Base-by-base conservation (phyloP, 306 rosid genomes). In the Morella rubra region DNA sequence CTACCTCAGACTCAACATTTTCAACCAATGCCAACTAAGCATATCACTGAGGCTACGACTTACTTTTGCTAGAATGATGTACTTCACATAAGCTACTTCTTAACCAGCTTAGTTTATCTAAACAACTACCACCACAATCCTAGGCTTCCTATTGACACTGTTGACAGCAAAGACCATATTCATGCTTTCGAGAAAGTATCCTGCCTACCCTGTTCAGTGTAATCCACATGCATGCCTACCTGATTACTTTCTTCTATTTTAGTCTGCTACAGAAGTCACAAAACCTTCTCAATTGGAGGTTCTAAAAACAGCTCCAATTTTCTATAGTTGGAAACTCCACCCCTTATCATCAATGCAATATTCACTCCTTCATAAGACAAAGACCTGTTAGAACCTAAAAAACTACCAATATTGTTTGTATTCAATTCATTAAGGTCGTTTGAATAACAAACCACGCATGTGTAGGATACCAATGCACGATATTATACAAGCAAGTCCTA, bases 381-480 rank as follows among this genome's bases (percentile, higher is more conserved):
- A 61, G 19, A 8, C 45, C 20, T 61, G 32, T 22, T 22, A 2
- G 44, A 61, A 14, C 45, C 9, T 6, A 65, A 65, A 65, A 32
- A 62, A 19, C 46, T n/a, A 62, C 15, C 45, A n/a, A 62, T 37
- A 37, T 62, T 62, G 6, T 15, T 37, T 62, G 6, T 37, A 62
- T 12, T 6, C 6, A 37, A 6, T 55, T 27, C 22, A 55, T 55
- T 55, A 19, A 55, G 61, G 61, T 7, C 61, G 8, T 55, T 13
- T 0, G 4, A 24, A 55, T 7, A 18, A 68, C 70, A 54, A 76
- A 66, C 62, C 44, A 44, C 76, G 44, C n/a, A 56, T n/a, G 72
- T 62, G 37, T 67, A 77, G 37, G 66, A 55, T 64, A 66, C 68
- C 59, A 15, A 19, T 69, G 58, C 52, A 65, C 19, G 78, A 74